Conservation (phyloP, 129 eudicot genomes). For the Cynara cardunculus region DNA sequence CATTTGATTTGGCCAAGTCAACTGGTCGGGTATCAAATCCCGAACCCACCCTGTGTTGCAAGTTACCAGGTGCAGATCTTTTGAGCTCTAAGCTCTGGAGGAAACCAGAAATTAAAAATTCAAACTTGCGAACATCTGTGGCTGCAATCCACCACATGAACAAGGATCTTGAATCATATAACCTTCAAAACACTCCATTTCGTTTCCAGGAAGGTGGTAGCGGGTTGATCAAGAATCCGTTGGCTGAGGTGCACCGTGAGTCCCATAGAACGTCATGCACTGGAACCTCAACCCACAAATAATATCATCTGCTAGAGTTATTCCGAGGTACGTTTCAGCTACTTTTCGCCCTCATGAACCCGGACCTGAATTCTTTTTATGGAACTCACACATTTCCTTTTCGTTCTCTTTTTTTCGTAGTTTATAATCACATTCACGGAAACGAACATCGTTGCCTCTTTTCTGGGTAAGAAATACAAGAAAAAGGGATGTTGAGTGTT, state of each 20-base stretch:
- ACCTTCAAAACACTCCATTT: constrained; percentile 34
- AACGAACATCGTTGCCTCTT: background rate
- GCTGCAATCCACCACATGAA: constrained; percentile 27
- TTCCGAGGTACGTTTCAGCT: background rate
- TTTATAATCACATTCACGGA: background rate
- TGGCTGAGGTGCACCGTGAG: constrained; percentile 51
- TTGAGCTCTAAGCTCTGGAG: constrained; percentile 71
- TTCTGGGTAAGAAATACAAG: background rate
- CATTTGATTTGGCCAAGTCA: constrained; percentile 69
- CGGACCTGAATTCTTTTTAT: background rate
- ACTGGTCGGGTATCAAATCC: constrained; percentile 49
- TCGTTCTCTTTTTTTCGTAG: background rate
- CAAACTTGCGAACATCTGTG: constrained; percentile 22
- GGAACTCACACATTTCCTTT: background rate
- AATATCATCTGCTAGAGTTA: background rate
- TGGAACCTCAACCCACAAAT: constrained; percentile 9
- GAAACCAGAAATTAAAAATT: constrained; percentile 44
- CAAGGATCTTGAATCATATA: constrained; percentile 13
- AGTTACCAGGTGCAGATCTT: constrained; percentile 71
- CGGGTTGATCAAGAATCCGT: constrained; percentile 68
- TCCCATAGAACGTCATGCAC: constrained; percentile 24
- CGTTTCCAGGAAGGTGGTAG: constrained; percentile 38
- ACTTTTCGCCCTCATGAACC: background rate
- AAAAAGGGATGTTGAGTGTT: background rate
- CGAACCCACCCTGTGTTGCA: constrained; percentile 53